These are phyloP conservation scores for Xylaria sp. DNA, from an alignment of 2,329 filamentous ascomycete genomes.

Conservation along the genomic window DNA sequence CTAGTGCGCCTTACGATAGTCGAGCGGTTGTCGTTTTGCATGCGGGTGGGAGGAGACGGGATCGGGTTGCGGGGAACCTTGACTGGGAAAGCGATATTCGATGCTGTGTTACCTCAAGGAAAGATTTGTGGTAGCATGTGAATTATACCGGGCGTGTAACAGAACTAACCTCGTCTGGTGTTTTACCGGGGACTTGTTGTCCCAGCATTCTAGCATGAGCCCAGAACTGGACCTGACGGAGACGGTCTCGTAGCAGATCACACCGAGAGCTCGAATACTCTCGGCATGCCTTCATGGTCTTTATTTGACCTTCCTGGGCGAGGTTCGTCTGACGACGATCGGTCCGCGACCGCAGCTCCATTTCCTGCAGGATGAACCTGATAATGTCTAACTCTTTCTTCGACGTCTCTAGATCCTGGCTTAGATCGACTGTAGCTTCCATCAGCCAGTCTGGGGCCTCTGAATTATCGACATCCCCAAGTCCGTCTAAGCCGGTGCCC, in stretches of 20 bases:
- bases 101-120: neutral
- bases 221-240: constrained; percentile 37
- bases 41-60: neutral
- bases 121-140: neutral
- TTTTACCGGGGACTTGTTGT: constrained; percentile 26
- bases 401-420: constrained; percentile 35
- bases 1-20: neutral
- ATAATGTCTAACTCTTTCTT: constrained; percentile 38
- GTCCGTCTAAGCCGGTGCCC: neutral
- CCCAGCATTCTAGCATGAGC: constrained; percentile 21
- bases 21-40: neutral
- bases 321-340: neutral
- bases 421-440: constrained; percentile 25
- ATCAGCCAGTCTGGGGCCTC: constrained; percentile 31
- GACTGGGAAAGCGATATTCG: too few relatives aligned
- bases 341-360: constrained; percentile 11
- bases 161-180: constrained; percentile 32
- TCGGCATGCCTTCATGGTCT: constrained; percentile 36
- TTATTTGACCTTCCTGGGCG: constrained; percentile 20
- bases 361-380: constrained; percentile 30
- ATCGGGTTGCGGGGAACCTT: too few relatives aligned
- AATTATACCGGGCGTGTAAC: too few relatives aligned
- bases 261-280: constrained; percentile 35
- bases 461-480: neutral
- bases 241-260: constrained; percentile 34